phyloP scores from a whole-genome alignment of 2,329 filamentous ascomycete genomes.

The Diaporthe vexans region DNA sequence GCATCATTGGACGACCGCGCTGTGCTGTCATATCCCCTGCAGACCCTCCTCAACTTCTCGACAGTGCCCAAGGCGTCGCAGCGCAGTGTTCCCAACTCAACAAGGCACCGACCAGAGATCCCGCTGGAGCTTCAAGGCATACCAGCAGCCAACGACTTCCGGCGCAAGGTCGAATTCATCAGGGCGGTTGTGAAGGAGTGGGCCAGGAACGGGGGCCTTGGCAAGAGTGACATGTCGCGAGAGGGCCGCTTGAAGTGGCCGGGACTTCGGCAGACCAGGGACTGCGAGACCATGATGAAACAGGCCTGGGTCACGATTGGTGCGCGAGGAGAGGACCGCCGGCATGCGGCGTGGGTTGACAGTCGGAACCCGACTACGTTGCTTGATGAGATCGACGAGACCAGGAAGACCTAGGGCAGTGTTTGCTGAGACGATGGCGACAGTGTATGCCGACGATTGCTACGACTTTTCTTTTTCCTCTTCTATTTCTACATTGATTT shows the following conservation, averaged over 20 bases:
- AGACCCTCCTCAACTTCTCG: slow-evolving; percentile 78
- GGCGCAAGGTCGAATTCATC: slow-evolving; percentile 81
- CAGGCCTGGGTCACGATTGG: slow-evolving; percentile 79
- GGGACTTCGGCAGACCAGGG: slow-evolving; percentile 69
- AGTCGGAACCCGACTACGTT: slow-evolving; percentile 66
- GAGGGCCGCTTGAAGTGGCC: slow-evolving; percentile 70
- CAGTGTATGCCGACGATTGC: background rate
- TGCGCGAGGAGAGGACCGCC: slow-evolving; percentile 71
- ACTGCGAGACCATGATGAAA: slow-evolving; percentile 67
- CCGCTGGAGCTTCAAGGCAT: slow-evolving; percentile 72
- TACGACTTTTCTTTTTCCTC: background rate
- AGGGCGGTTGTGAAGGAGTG: slow-evolving; percentile 78
- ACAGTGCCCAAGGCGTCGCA: slow-evolving; percentile 52
- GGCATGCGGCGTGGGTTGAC: slow-evolving; percentile 69
- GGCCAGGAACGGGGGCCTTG: slow-evolving; percentile 78
- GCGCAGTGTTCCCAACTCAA: slow-evolving; percentile 59
- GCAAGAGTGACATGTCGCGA: slow-evolving; percentile 72
- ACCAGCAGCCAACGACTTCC: slow-evolving; percentile 79
- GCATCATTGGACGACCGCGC: slow-evolving; percentile 79
- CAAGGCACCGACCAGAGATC: slow-evolving; percentile 72
- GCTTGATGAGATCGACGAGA: slow-evolving; percentile 67
- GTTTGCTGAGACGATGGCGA: slow-evolving; percentile 1
- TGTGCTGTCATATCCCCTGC: slow-evolving; percentile 78
- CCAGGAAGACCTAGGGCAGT: slow-evolving; percentile 47
- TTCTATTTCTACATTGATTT: background rate